Conservation (phyloP, 495 filamentous ascomycete species). For the Trichoderma gamsii region DNA sequence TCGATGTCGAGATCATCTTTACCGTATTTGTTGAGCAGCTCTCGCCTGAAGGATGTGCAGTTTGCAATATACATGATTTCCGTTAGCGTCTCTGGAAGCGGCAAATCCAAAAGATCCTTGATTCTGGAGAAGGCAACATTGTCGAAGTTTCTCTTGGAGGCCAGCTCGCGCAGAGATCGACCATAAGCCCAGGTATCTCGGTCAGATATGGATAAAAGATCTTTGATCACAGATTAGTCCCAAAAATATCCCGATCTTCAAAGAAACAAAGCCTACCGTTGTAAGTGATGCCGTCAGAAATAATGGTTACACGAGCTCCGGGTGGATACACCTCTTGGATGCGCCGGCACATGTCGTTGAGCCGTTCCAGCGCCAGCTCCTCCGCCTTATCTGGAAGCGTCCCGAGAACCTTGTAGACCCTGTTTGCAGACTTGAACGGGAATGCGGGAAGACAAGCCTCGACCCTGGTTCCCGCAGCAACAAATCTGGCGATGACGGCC, state of each 20-base stretch:
- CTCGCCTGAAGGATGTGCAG: conserved; percentile 41
- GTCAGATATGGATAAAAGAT: conserved; percentile 43
- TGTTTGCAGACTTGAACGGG: conserved; percentile 46
- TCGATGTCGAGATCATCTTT: conserved; percentile 40
- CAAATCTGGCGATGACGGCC: conserved; percentile 22
- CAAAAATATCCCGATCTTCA: neutral
- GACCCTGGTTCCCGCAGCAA: conserved; percentile 3
- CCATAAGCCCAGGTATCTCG: conserved; percentile 45
- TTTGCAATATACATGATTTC: conserved; percentile 43
- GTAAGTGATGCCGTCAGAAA: conserved; percentile 46
- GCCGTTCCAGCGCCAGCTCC: conserved; percentile 38
- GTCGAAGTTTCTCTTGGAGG: conserved; percentile 31
- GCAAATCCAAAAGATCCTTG: conserved; percentile 42
- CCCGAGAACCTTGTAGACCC: conserved; percentile 40
- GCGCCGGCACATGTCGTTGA: conserved; percentile 35
- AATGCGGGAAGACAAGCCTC: conserved; percentile 41
- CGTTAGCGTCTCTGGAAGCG: conserved; percentile 30
- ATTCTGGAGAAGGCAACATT: conserved; percentile 43
- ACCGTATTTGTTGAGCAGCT: conserved; percentile 37
- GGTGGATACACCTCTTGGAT: conserved; percentile 38
- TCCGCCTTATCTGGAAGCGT: conserved; percentile 45
- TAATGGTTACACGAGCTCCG: conserved; percentile 39
- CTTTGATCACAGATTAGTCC: conserved; percentile 16
- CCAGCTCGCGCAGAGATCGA: conserved; percentile 36
- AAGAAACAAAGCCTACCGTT: conserved; percentile 31